Conservation (phyloP, 2,329 filamentous ascomycete species). For the Paraphoma sp. region DNA sequence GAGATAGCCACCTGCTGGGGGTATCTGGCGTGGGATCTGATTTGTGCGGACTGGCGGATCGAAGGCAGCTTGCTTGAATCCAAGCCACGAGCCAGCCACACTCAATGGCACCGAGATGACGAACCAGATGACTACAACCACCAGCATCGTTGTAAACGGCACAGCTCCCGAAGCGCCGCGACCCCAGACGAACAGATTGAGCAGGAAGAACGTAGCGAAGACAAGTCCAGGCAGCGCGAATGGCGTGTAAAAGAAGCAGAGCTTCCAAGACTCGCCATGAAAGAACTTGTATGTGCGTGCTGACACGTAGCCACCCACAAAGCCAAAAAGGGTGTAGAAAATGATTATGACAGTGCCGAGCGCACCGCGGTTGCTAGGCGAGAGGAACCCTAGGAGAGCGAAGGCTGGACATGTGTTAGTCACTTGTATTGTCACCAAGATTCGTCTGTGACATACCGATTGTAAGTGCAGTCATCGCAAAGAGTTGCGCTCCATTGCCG, state of each 20-base stretch:
- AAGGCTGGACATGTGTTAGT: slow-evolving; percentile 60
- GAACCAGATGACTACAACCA: slow-evolving; percentile 95
- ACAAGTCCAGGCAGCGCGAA: slow-evolving; percentile 84
- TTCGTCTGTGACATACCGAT: slow-evolving; percentile 61
- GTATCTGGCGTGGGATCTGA: slow-evolving; percentile 97
- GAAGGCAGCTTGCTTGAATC: slow-evolving; percentile 75
- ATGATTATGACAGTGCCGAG: slow-evolving; percentile 92
- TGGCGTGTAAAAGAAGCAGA: slow-evolving; percentile 89
- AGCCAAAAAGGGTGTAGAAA: slow-evolving; percentile 90
- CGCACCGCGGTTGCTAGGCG: slow-evolving; percentile 92
- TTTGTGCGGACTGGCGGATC: slow-evolving; percentile 90
- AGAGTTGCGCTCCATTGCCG: slow-evolving; percentile 93
- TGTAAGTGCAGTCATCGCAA: slow-evolving; percentile 95
- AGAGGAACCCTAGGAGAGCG: slow-evolving; percentile 91
- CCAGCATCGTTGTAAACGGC: slow-evolving; percentile 95
- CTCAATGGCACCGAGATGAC: slow-evolving; percentile 93
- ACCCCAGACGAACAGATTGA: slow-evolving; percentile 96
- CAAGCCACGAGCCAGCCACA: slow-evolving; percentile 88
- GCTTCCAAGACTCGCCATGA: slow-evolving; percentile 90
- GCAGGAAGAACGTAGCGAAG: slow-evolving; percentile 86
- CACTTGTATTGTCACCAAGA: not conserved
- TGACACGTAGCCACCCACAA: slow-evolving; percentile 89
- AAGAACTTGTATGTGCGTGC: slow-evolving; percentile 94
- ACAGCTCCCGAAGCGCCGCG: slow-evolving; percentile 92
- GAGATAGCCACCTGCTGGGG: slow-evolving; percentile 81